phyloP scores from a whole-genome alignment of 75 land plant species.

The Picea sitchensis region DNA sequence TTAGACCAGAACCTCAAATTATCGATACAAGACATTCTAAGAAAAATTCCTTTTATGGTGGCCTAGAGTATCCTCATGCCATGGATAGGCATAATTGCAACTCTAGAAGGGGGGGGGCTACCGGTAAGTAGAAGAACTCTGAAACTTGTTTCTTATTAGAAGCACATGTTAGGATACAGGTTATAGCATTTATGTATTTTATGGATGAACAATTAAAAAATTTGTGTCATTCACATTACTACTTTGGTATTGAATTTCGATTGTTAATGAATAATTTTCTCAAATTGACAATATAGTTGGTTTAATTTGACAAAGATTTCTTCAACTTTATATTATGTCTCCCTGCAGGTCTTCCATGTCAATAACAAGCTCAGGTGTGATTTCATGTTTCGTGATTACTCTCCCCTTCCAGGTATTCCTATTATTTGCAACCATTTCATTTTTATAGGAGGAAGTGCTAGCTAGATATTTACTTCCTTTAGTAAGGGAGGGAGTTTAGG shows the following conservation, averaged over 20 bases:
- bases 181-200: neutral
- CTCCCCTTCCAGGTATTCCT: slow-evolving; percentile 6
- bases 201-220: too few species aligned
- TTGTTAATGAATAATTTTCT: too few species aligned
- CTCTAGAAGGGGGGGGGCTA: slow-evolving; percentile 28
- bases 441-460: neutral
- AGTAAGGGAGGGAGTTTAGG: neutral
- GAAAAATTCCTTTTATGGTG: slow-evolving; percentile 30
- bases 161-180: neutral
- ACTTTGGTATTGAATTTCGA: too few species aligned
- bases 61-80: slow-evolving; percentile 25
- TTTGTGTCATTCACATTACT: too few species aligned
- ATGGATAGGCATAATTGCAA: slow-evolving; percentile 24
- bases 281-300: neutral
- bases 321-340: neutral
- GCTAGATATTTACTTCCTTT: neutral
- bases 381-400: neutral
- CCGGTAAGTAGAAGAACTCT: slow-evolving; percentile 22
- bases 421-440: neutral
- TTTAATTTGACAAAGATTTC: neutral
- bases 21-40: slow-evolving; percentile 32
- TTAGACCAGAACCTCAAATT: slow-evolving; percentile 44
- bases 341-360: neutral
- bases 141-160: neutral
- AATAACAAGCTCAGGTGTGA: neutral